A percentile compares a stretch with the other conserved stretches of the same genome.
These are phyloP conservation scores for Cyberlindnera maritima DNA, from an alignment of 805 yeast species.

Conservation along the genomic window DNA sequence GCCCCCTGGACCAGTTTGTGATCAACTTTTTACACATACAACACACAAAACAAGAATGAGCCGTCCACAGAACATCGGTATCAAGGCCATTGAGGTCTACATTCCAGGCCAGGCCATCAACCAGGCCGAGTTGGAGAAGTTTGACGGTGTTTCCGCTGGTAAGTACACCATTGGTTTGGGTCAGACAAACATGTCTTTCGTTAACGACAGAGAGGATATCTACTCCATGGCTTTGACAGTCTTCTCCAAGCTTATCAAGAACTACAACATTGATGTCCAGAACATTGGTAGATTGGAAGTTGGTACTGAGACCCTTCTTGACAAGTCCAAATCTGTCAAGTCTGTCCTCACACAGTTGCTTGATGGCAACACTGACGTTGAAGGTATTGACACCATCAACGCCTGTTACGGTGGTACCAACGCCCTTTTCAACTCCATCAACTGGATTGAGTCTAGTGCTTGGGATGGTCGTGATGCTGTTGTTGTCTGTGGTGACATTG, in stretches of 20 bases:
- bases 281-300: constrained; percentile 93
- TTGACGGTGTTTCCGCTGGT: constrained; percentile 86
- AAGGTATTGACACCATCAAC: constrained; percentile 93
- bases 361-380: constrained; percentile 84
- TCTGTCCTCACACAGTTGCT: constrained; percentile 93
- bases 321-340: constrained; percentile 95
- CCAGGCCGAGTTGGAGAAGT: constrained; percentile 83
- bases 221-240: constrained; percentile 94
- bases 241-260: constrained; percentile 67
- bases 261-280: constrained; percentile 78
- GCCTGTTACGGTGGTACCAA: constrained; percentile 99
- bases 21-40: not conserved
- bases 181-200: constrained; percentile 97
- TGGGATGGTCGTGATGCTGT: constrained; percentile 99
- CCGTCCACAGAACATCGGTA: constrained; percentile 85
- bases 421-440: constrained; percentile 88
- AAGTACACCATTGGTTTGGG: constrained; percentile 98
- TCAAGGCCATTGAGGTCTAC: constrained; percentile 93
- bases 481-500: constrained; percentile 97
- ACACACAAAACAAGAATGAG: constrained; percentile 4
- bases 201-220: constrained; percentile 95
- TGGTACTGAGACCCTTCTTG: constrained; percentile 96
- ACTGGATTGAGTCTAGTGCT: constrained; percentile 93
- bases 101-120: constrained; percentile 82
- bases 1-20: not conserved